Conservation (phyloP, 805 yeast species). For the Citeromyces matritensis region DNA sequence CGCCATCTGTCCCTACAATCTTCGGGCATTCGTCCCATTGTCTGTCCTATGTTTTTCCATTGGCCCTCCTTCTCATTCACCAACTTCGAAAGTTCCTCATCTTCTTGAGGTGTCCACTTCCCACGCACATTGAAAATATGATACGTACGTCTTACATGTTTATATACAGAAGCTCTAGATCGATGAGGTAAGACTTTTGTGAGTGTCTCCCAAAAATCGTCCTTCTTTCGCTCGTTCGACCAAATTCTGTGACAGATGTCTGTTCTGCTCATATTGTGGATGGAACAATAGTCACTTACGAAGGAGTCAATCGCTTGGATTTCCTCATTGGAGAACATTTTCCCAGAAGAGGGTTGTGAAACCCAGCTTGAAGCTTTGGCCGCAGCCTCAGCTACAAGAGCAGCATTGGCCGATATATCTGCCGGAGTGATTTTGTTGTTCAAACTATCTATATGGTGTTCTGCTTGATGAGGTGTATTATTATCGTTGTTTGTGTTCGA, state of each 20-base stretch:
- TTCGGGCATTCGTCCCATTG: constrained; percentile 89
- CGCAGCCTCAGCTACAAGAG: constrained; percentile 25
- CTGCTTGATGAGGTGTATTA: neutral
- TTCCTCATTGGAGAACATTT: constrained; percentile 48
- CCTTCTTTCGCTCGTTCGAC: constrained; percentile 75
- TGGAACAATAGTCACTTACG: constrained; percentile 50
- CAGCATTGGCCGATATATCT: constrained; percentile 9
- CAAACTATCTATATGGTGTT: constrained; percentile 1
- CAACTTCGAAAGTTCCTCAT: constrained; percentile 43
- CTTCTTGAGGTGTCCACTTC: constrained; percentile 81
- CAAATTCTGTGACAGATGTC: constrained; percentile 77
- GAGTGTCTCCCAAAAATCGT: constrained; percentile 78
- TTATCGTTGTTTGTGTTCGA: neutral
- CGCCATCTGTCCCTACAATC: constrained; percentile 96
- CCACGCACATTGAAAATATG: constrained; percentile 83
- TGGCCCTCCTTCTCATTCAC: constrained; percentile 61
- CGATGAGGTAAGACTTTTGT: constrained; percentile 72
- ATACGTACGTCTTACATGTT: constrained; percentile 82
- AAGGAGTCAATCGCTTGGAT: constrained; percentile 57
- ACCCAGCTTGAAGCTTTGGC: constrained; percentile 21
- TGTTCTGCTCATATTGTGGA: constrained; percentile 45
- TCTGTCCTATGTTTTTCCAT: constrained; percentile 77
- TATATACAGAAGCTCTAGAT: constrained; percentile 80
- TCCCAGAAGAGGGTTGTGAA: constrained; percentile 8
- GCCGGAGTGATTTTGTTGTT: neutral